Conservation (phyloP, 1,284 basidiomycete species). For the Cutaneotrichosporon arboriforme region DNA sequence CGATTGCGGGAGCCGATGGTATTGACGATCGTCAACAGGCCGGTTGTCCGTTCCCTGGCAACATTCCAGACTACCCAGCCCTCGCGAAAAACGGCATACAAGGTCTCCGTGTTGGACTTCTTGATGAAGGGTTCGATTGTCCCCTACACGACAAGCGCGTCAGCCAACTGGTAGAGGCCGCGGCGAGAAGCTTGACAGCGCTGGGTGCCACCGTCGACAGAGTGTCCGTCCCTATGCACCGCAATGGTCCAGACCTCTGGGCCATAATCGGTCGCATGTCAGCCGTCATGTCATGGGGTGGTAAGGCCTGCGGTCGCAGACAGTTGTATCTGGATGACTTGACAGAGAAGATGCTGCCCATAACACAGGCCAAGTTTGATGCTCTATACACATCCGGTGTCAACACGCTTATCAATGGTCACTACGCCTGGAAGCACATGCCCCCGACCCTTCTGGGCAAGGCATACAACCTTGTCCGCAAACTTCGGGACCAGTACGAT, state of each 20-base stretch:
- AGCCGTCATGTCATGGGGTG: slow-evolving; percentile 30
- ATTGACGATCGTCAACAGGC: slow-evolving; percentile 53
- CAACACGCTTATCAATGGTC: slow-evolving; percentile 57
- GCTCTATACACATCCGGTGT: slow-evolving; percentile 48
- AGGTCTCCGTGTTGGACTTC: slow-evolving; percentile 49
- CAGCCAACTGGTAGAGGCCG: slow-evolving; percentile 14
- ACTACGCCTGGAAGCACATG: slow-evolving; percentile 26
- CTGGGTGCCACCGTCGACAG: slow-evolving; percentile 18
- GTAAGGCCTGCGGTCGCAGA: slow-evolving; percentile 37
- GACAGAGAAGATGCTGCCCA: slow-evolving; percentile 46
- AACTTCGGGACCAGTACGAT: slow-evolving; percentile 50
- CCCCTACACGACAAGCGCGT: slow-evolving; percentile 32
- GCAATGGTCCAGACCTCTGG: slow-evolving; percentile 20
- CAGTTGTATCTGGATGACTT: slow-evolving; percentile 49
- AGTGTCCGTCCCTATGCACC: slow-evolving; percentile 29
- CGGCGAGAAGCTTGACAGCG: slow-evolving; percentile 9
- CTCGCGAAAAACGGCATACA: slow-evolving; percentile 28
- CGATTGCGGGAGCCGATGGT: slow-evolving; percentile 53
- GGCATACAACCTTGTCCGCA: slow-evolving; percentile 42
- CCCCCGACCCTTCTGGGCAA: slow-evolving; percentile 24
- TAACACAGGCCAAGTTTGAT: slow-evolving; percentile 50
- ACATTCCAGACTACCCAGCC: slow-evolving; percentile 49
- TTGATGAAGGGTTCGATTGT: slow-evolving; percentile 49
- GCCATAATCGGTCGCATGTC: slow-evolving; percentile 28
- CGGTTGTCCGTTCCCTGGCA: slow-evolving; percentile 48